Evolutionary conservation across 371 early-diverging fungal genomes (phyloP).

Genomic region (Mortierella sp.): DNA sequence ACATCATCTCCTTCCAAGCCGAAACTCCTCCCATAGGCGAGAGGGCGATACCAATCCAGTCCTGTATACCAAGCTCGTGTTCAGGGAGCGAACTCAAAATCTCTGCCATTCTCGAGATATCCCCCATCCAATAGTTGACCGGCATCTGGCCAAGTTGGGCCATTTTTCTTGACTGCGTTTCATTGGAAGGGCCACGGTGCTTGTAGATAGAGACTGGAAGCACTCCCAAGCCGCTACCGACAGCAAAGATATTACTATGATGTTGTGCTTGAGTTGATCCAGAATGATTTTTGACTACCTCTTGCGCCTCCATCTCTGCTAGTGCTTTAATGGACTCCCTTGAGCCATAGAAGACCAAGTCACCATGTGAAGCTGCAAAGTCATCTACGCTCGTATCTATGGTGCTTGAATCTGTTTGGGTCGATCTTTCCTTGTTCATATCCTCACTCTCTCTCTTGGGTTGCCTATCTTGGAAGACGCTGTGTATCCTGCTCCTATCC

Average conservation of each 20-base stretch:
- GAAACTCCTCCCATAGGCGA: conserved; percentile 50
- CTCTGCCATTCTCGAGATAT: conserved; percentile 38
- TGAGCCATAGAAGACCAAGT: conserved; percentile 50
- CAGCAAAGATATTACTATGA: conserved; percentile 24
- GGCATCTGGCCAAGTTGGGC: conserved; percentile 40
- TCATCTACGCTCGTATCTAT: conserved; percentile 6
- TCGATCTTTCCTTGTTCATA: background rate
- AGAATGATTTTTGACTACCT: conserved; percentile 13
- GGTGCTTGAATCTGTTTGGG: background rate
- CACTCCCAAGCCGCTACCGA: conserved; percentile 43
- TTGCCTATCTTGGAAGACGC: background rate
- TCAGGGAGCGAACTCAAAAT: conserved; percentile 23
- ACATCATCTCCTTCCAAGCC: conserved; percentile 49
- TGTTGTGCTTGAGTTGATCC: background rate
- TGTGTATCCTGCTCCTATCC: background rate
- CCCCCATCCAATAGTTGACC: conserved; percentile 48
- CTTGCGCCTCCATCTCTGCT: conserved; percentile 50
- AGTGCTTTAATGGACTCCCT: conserved; percentile 44
- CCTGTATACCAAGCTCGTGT: conserved; percentile 33
- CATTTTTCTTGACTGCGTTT: background rate
- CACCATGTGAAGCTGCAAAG: conserved; percentile 18
- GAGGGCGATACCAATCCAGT: conserved; percentile 52
- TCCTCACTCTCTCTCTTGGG: background rate
- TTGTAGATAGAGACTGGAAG: conserved; percentile 2
- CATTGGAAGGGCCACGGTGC: background rate